Evolutionary conservation across 176 grass and related monocot genomes (phyloP).

Genomic region (Musa itinerans): DNA sequence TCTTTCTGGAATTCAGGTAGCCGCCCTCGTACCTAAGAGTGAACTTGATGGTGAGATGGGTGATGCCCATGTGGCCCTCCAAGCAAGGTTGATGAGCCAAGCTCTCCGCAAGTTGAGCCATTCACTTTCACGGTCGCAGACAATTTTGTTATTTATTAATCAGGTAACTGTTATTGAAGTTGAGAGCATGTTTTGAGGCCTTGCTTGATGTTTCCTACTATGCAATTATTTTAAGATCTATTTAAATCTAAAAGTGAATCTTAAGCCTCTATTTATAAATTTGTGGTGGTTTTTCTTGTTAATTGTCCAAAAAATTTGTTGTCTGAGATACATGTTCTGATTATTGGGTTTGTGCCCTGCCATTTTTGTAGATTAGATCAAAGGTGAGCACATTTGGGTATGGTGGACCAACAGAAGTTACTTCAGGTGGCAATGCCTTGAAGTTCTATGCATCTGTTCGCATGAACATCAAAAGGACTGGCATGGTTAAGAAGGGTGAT

Average conservation of each 20-base stretch:
- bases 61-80: conserved; percentile 88
- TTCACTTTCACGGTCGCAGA: conserved; percentile 76
- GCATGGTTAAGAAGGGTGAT: conserved; percentile 88
- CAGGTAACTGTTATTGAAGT: conserved; percentile 38
- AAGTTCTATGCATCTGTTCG: conserved; percentile 97
- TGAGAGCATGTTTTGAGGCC: neutral
- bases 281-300: no score
- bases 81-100: conserved; percentile 96
- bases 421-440: conserved; percentile 86
- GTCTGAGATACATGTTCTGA: no score
- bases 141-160: conserved; percentile 89
- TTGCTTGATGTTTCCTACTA: no score
- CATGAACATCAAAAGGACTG: conserved; percentile 75
- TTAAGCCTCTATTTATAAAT: no score
- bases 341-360: neutral
- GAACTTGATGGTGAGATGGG: conserved; percentile 99
- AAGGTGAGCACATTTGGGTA: conserved; percentile 87
- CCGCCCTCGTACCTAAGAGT: conserved; percentile 86
- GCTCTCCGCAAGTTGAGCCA: conserved; percentile 94
- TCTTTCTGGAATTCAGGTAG: conserved; percentile 49
- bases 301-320: neutral
- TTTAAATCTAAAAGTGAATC: no score
- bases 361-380: conserved; percentile 52
- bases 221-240: no score
- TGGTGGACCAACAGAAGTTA: conserved; percentile 86